Conservation (phyloP, 371 early-diverging fungal genomes). For the Saksenaea vasiformis region DNA sequence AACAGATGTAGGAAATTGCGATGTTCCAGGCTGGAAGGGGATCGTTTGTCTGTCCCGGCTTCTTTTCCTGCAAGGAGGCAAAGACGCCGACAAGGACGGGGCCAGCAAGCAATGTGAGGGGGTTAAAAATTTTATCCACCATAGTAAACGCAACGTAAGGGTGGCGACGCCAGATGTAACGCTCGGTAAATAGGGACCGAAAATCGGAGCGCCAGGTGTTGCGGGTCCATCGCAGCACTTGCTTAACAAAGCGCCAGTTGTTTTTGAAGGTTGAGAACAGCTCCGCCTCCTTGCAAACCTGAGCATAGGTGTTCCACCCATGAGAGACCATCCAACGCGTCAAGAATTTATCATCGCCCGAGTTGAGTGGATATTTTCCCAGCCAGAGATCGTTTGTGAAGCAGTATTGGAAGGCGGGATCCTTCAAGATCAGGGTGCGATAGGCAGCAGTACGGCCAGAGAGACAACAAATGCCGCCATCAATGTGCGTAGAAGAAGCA, state of each 20-base stretch:
- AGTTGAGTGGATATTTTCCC: constrained; percentile 70
- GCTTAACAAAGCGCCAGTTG: constrained; percentile 74
- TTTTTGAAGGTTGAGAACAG: constrained; percentile 72
- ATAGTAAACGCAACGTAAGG: constrained; percentile 75
- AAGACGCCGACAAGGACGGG: constrained; percentile 61
- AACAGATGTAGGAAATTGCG: constrained; percentile 18
- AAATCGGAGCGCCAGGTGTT: constrained; percentile 77
- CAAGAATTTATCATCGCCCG: constrained; percentile 75
- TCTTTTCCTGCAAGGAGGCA: constrained; percentile 23
- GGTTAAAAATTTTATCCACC: constrained; percentile 76
- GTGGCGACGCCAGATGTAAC: constrained; percentile 63
- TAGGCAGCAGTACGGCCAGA: constrained; percentile 78
- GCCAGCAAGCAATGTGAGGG: constrained; percentile 66
- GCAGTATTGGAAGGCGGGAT: constrained; percentile 69
- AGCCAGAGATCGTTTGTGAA: constrained; percentile 73
- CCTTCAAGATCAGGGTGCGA: constrained; percentile 68
- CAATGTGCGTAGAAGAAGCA: constrained; percentile 71
- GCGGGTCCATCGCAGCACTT: constrained; percentile 72
- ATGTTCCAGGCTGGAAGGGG: constrained; percentile 22
- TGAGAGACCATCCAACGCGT: constrained; percentile 74
- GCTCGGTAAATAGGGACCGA: constrained; percentile 65
- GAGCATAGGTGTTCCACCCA: constrained; percentile 70
- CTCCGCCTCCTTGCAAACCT: constrained; percentile 69
- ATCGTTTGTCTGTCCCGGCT: constrained; percentile 19
- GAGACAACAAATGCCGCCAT: constrained; percentile 73